phyloP scores from a whole-genome alignment of 148 eudicot species.

The Fallopia convolvulus region DNA sequence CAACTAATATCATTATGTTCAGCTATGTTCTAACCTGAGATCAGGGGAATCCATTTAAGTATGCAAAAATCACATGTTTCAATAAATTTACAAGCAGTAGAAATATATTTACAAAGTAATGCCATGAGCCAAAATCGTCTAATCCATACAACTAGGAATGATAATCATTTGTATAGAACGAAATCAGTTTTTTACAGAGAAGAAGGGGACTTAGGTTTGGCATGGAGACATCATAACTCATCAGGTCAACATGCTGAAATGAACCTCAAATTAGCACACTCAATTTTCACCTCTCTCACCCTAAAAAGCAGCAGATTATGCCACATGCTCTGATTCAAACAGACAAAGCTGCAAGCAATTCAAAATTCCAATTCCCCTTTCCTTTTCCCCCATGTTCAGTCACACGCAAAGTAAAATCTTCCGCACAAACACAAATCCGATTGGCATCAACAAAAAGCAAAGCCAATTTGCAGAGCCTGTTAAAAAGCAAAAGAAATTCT shows the following conservation, averaged over 20 bases:
- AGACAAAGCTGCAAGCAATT: neutral
- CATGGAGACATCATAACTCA: neutral
- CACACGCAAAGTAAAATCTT: neutral
- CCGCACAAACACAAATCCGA: neutral
- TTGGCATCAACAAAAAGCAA: neutral
- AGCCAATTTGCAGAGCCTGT: neutral
- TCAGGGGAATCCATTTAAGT: neutral
- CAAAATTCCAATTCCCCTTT: neutral
- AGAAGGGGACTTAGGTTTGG: neutral
- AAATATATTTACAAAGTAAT: neutral
- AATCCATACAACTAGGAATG: neutral
- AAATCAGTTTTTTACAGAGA: neutral
- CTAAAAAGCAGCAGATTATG: conserved; percentile 4
- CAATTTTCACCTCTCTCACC: neutral
- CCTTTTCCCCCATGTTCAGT: neutral
- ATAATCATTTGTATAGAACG: neutral
- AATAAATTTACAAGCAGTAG: neutral
- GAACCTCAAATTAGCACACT: neutral
- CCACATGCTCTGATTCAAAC: neutral
- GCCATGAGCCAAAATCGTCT: too few relatives aligned
- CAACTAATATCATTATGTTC: neutral
- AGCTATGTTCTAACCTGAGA: neutral
- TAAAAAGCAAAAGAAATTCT: neutral
- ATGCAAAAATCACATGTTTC: neutral
- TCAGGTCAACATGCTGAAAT: neutral